These are phyloP conservation scores for Neurospora sp. DNA, from an alignment of 495 filamentous ascomycete genomes.

Conservation along the genomic window DNA sequence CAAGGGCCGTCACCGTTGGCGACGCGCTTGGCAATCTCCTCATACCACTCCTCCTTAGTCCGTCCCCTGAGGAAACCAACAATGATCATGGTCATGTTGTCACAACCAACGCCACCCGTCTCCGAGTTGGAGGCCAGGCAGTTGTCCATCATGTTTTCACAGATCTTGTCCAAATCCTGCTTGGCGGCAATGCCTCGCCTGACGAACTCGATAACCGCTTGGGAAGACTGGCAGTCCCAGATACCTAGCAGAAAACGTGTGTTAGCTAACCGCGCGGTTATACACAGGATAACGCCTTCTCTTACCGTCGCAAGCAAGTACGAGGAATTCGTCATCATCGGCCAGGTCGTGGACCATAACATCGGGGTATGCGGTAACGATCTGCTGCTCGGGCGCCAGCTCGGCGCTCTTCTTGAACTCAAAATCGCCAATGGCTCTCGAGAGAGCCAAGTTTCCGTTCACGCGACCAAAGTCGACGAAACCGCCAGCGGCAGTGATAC, in stretches of 20 bases:
- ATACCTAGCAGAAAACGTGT: slow-evolving; percentile 52
- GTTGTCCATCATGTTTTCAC: slow-evolving; percentile 99
- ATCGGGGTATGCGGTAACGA: slow-evolving; percentile 94
- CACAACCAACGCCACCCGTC: slow-evolving; percentile 94
- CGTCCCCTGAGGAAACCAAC: slow-evolving; percentile 81
- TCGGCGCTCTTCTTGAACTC: slow-evolving; percentile 99
- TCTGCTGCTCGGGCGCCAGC: slow-evolving; percentile 90
- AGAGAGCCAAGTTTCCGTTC: slow-evolving; percentile 96
- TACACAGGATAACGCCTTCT: neutral
- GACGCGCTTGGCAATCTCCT: slow-evolving; percentile 86
- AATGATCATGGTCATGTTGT: slow-evolving; percentile 98
- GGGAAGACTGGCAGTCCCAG: slow-evolving; percentile 98
- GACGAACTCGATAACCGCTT: slow-evolving; percentile 94
- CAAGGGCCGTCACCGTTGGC: slow-evolving; percentile 96
- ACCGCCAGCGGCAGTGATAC: slow-evolving; percentile 89
- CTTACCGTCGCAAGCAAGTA: slow-evolving; percentile 94
- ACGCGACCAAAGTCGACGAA: slow-evolving; percentile 98
- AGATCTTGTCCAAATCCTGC: slow-evolving; percentile 85
- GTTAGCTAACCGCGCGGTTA: neutral
- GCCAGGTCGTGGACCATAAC: slow-evolving; percentile 80
- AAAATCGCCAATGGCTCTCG: slow-evolving; percentile 95
- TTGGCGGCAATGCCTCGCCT: slow-evolving; percentile 90
- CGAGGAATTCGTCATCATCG: slow-evolving; percentile 93
- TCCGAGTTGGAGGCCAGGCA: slow-evolving; percentile 95
- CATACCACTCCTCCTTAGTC: slow-evolving; percentile 96